Evolutionary conservation across 208 protist species (phyloP).

Genomic region (Entamoeba nuttalli): DNA sequence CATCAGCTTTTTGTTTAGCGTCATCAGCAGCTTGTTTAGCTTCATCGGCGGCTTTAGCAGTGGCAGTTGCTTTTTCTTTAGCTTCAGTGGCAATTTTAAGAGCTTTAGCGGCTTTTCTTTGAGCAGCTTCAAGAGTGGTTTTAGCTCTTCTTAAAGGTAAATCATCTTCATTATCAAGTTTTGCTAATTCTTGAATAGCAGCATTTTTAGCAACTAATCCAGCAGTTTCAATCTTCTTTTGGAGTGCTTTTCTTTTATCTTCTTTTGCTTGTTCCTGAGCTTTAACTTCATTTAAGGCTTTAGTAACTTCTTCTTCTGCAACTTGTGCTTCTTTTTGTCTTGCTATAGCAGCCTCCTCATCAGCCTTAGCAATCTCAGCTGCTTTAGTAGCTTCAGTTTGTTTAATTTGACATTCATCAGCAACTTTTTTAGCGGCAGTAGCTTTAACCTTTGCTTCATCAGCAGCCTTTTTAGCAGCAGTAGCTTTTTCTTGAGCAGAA

Average conservation of each 20-base stretch:
- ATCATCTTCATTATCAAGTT: constrained; percentile 25
- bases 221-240: constrained; percentile 22
- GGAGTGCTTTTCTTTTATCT: constrained; percentile 16
- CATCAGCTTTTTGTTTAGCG: too few relatives aligned
- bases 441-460: too few relatives aligned
- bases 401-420: too few relatives aligned
- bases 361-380: background rate
- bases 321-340: background rate
- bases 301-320: constrained; percentile 10
- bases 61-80: background rate
- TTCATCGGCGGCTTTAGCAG: background rate
- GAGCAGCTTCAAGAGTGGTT: constrained; percentile 19
- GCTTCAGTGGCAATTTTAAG: background rate
- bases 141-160: constrained; percentile 25
- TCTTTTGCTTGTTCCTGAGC: constrained; percentile 18
- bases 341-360: background rate
- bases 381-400: too few relatives aligned
- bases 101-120: constrained; percentile 30
- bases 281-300: constrained; percentile 12
- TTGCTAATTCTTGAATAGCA: constrained; percentile 9
- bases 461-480: too few relatives aligned
- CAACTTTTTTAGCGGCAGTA: too few relatives aligned
- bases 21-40: background rate
- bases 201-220: constrained; percentile 25
- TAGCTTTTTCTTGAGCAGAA: background rate